phyloP scores from a whole-genome alignment of 2,329 filamentous ascomycete species.

The Esteya vermicola region DNA sequence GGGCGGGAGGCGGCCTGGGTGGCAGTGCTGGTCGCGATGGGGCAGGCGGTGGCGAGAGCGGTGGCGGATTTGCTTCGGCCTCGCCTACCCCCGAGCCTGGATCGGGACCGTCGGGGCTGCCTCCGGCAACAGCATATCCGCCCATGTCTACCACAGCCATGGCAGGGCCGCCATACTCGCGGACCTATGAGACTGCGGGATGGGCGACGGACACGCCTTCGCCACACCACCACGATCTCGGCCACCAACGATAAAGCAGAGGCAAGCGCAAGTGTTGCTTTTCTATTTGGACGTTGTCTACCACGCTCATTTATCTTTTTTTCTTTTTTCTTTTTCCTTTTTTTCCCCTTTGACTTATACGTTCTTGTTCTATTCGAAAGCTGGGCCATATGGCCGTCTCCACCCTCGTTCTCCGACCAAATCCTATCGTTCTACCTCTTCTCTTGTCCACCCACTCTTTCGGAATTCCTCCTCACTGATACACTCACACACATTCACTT shows the following conservation, averaged over 20 bases:
- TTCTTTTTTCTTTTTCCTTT: background rate
- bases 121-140: slow-evolving; percentile 2
- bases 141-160: background rate
- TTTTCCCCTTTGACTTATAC: too few species aligned
- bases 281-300: background rate
- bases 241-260: slow-evolving; percentile 75
- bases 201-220: slow-evolving; percentile 6
- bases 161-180: slow-evolving; percentile 6
- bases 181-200: slow-evolving; percentile 10
- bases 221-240: slow-evolving; percentile 36
- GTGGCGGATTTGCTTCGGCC: slow-evolving; percentile 6
- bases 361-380: too few species aligned
- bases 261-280: slow-evolving; percentile 15
- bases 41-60: slow-evolving; percentile 15
- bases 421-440: too few species aligned
- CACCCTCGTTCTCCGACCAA: too few species aligned
- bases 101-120: slow-evolving; percentile 1
- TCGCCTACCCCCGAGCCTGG: slow-evolving; percentile 6
- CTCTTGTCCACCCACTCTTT: too few species aligned
- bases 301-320: background rate
- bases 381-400: too few species aligned
- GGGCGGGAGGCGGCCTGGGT: slow-evolving; percentile 13
- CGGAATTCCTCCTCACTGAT: too few species aligned
- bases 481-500: too few species aligned
- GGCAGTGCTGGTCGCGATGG: background rate